phyloP scores from a whole-genome alignment of 306 rosid genomes.

The Pachyrhizus erosus region DNA sequence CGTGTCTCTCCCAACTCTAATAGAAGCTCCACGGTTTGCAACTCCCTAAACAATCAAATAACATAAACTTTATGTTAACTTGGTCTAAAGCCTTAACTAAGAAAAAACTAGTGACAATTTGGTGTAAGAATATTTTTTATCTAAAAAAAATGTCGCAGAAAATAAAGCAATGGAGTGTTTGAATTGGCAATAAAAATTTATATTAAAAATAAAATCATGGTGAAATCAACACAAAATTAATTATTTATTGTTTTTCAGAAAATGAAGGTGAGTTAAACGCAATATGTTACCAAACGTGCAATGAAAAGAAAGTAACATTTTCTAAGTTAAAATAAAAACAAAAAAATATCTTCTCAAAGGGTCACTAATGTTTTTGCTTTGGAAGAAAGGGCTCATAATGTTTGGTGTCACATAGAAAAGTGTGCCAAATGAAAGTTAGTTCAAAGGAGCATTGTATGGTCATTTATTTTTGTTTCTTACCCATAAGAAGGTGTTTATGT shows the following conservation, averaged over 20 bases:
- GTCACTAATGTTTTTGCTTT: not conserved
- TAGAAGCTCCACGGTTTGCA: slow-evolving; percentile 95
- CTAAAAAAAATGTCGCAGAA: not conserved
- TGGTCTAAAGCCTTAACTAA: not conserved
- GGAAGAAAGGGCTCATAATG: not conserved
- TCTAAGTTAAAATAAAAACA: not conserved
- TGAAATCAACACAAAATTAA: too few species aligned
- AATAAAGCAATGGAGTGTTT: not conserved
- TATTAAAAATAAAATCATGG: too few species aligned
- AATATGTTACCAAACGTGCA: too few species aligned
- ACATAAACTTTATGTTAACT: not conserved
- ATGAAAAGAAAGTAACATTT: not conserved
- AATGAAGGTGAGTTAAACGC: too few species aligned
- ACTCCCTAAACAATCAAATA: slow-evolving; percentile 66
- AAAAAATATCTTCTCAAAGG: not conserved
- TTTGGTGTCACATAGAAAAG: not conserved
- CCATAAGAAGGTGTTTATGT: slow-evolving; percentile 89
- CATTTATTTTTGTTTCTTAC: slow-evolving; percentile 47
- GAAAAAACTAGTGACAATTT: not conserved
- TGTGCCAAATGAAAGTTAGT: not conserved
- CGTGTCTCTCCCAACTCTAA: slow-evolving; percentile 98
- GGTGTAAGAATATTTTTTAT: not conserved
- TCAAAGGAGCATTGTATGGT: not conserved
- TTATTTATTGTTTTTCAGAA: too few species aligned
- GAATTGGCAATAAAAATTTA: too few species aligned